phyloP scores from a whole-genome alignment of 345 rosid genomes.

The Camelina laxa region DNA sequence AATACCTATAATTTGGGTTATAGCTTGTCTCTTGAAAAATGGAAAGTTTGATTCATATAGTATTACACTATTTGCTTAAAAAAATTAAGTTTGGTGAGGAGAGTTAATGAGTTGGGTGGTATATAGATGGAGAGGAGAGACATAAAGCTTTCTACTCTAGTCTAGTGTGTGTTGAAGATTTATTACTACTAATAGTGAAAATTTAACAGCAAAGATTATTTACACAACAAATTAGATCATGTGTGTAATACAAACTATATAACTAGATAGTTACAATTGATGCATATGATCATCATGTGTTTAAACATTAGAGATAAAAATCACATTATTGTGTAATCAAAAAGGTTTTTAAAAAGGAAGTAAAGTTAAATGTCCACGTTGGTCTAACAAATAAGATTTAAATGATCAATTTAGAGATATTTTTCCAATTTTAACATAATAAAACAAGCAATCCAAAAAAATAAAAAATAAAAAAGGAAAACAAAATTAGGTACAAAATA shows the following conservation, averaged over 20 bases:
- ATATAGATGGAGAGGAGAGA: background rate
- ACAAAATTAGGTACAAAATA: conserved; percentile 3
- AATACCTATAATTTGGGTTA: conserved; percentile 8
- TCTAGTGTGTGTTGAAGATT: background rate
- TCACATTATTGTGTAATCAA: background rate
- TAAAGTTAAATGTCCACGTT: background rate
- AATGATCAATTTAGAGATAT: too few relatives aligned
- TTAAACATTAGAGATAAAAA: background rate
- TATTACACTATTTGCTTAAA: background rate
- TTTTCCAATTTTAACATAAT: background rate
- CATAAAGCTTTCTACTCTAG: conserved; percentile 12
- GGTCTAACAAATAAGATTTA: too few relatives aligned
- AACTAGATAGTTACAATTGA: too few relatives aligned
- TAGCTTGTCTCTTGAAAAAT: conserved; percentile 27
- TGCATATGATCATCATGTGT: background rate
- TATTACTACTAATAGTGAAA: background rate
- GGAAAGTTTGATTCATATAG: conserved; percentile 10
- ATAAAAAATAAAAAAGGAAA: background rate
- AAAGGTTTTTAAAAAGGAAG: too few relatives aligned
- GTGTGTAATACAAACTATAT: too few relatives aligned
- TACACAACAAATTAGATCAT: too few relatives aligned
- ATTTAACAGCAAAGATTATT: background rate
- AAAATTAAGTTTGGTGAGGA: conserved; percentile 30
- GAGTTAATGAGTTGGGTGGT: conserved; percentile 41
- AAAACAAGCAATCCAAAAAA: background rate